Evolutionary conservation across 306 rosid species (phyloP), one percentile per base, ranked within the genome.

Genomic region (Senna siamea): DNA sequence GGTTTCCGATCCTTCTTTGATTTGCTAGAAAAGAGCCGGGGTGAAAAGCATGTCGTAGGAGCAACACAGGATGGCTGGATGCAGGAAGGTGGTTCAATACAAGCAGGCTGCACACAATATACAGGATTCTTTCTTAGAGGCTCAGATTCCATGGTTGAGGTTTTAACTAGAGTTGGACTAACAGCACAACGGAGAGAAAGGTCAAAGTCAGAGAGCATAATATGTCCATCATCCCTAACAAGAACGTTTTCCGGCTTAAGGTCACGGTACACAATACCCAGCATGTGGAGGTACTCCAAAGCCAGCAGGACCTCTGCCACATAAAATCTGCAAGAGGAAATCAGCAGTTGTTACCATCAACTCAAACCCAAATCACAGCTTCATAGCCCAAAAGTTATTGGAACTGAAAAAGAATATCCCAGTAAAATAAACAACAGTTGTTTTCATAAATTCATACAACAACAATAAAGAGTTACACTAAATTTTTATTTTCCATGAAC

Each of bases 201-300:
- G 57, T 93, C 98, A 63, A 93, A 93, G 75, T 93, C 98, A 0
- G 98, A 93, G 72, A 93, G 97, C 98, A 93, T 93, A 66, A 93
- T 93, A 71, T 93, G 98, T 40, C 98, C 98, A 68, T 93, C 98
- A 38, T 93, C 97, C 80, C 98, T 82, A 70, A 93, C 98, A 26
- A 93, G 94, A 26, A 93, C 94, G 73, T 93, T 93, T 84, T 93
- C 98, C 0, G 98, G 98, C 85, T 93, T 93, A 28, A 93, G 96
- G 77, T 93, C 98, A n/a, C 98, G 97, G 89, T 93, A 93, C 64
- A 93, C 96, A 78, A 93, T 93, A 75, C 98, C 98, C 66, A 93
- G 98, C 98, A 93, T 93, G 86, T 93, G 98, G 53, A 93, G 93
- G 81, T 93, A 93, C 75, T 93, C 98, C 85, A 93, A 23, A 32